These are phyloP conservation scores for Wallacemonas sp. DNA, from an alignment of 208 protist species.

Conservation along the genomic window DNA sequence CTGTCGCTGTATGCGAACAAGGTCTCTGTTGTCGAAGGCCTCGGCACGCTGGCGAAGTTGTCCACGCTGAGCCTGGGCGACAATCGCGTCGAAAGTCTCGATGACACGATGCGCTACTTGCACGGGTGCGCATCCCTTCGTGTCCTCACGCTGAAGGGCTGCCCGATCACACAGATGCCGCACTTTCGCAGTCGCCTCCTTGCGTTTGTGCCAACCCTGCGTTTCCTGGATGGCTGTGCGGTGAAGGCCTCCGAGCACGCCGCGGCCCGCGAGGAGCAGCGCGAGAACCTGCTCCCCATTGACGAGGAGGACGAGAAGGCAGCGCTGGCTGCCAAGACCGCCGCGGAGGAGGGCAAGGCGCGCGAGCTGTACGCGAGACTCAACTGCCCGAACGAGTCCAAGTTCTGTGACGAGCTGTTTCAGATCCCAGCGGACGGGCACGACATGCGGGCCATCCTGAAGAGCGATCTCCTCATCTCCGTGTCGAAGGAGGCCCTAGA, in stretches of 20 bases:
- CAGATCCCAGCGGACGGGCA: constrained; percentile 56
- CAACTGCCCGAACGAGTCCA: constrained; percentile 83
- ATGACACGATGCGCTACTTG: constrained; percentile 86
- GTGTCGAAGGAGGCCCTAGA: constrained; percentile 74
- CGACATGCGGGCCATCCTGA: constrained; percentile 57
- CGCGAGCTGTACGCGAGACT: constrained; percentile 63
- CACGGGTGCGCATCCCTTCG: constrained; percentile 66
- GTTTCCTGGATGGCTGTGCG: constrained; percentile 67
- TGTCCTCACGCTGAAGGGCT: constrained; percentile 87
- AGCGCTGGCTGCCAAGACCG: constrained; percentile 31
- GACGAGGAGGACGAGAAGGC: constrained; percentile 80
- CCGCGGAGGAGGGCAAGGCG: constrained; percentile 41
- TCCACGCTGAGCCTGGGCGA: constrained; percentile 92
- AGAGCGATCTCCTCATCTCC: constrained; percentile 55
- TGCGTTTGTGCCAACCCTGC: constrained; percentile 71
- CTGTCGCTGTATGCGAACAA: constrained; percentile 92
- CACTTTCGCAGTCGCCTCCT: constrained; percentile 69
- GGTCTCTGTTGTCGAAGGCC: constrained; percentile 63
- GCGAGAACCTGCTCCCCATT: constrained; percentile 76
- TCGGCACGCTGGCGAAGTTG: constrained; percentile 78
- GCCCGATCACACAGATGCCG: constrained; percentile 50
- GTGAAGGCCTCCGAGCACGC: constrained; percentile 49
- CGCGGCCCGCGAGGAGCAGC: constrained; percentile 72
- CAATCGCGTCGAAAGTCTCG: constrained; percentile 89
- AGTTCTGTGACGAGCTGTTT: constrained; percentile 78